These are phyloP conservation scores for Inosperma sp. DNA, from an alignment of 768 basidiomycete species.

Conservation along the genomic window DNA sequence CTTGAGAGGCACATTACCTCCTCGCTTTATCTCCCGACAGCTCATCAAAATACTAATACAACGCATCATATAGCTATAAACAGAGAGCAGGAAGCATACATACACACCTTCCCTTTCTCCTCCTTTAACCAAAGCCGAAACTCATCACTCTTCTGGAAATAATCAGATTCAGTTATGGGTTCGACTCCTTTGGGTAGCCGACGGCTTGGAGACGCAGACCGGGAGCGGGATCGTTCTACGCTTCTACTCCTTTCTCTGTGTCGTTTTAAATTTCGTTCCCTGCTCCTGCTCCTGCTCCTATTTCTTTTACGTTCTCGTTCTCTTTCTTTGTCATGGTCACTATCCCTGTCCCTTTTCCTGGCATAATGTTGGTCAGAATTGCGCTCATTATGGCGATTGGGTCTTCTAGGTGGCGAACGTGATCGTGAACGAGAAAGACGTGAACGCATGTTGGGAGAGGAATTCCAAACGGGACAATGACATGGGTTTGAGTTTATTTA, in stretches of 20 bases:
- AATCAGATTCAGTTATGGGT: constrained; percentile 78
- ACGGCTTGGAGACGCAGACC: constrained; percentile 41
- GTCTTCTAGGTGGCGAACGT: constrained; percentile 11
- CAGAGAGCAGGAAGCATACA: background rate
- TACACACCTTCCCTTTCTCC: constrained; percentile 43
- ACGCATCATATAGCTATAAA: background rate
- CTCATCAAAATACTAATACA: constrained; percentile 74
- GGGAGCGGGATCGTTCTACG: constrained; percentile 16
- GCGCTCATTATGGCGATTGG: constrained; percentile 1
- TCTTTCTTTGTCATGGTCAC: constrained; percentile 1
- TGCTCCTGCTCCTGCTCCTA: background rate
- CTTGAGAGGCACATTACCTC: no score
- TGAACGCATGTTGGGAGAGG: no score
- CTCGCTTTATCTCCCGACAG: constrained; percentile 78
- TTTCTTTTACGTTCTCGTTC: background rate
- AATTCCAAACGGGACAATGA: no score
- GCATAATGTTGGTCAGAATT: constrained; percentile 1
- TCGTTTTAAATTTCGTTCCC: background rate
- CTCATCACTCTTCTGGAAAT: constrained; percentile 84
- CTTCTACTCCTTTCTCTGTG: background rate
- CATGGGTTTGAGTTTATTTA: no score
- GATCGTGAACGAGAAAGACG: constrained; percentile 35
- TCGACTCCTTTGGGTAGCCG: constrained; percentile 52
- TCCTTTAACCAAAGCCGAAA: constrained; percentile 86
- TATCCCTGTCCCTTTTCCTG: background rate